Conservation (phyloP, 2,329 filamentous ascomycete species). For the Fusarium torulosum region DNA sequence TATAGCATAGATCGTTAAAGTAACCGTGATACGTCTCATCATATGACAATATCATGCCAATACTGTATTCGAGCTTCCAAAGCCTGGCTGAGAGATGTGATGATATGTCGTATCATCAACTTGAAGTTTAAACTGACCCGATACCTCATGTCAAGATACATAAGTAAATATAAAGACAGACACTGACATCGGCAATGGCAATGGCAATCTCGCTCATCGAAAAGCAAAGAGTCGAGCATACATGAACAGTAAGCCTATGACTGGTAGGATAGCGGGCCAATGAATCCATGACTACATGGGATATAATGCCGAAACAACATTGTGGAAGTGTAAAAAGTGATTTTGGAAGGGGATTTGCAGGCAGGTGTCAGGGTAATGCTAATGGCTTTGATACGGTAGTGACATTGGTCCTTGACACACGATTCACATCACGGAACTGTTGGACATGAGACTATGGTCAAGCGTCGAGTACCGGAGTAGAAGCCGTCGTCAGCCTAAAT, state of each 20-base stretch:
- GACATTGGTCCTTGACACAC: conserved; percentile 11
- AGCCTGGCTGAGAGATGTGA: not conserved
- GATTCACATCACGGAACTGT: conserved; percentile 24
- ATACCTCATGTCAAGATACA: not conserved
- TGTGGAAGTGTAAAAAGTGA: not conserved
- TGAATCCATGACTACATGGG: conserved; percentile 17
- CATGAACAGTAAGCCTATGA: not conserved
- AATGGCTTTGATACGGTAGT: conserved; percentile 20
- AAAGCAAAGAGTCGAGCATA: not conserved
- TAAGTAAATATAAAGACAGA: not conserved
- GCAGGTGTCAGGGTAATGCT: not conserved
- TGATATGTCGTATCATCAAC: not conserved
- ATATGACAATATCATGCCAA: conserved; percentile 9
- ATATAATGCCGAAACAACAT: not conserved
- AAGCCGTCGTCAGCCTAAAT: conserved; percentile 40
- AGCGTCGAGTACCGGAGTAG: conserved; percentile 12
- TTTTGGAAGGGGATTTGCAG: not conserved
- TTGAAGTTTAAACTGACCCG: not conserved
- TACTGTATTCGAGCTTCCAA: not conserved
- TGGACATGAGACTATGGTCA: conserved; percentile 20
- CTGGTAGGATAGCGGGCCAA: not conserved
- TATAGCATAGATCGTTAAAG: not conserved
- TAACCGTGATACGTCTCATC: conserved; percentile 2
- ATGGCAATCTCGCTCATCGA: not conserved
- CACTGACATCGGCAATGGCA: not conserved